Percentiles rank a stretch among this genome's conserved stretches.
Evolutionary conservation across 2,329 filamentous ascomycete genomes (phyloP).

Genomic region (Xylaria arbuscula): DNA sequence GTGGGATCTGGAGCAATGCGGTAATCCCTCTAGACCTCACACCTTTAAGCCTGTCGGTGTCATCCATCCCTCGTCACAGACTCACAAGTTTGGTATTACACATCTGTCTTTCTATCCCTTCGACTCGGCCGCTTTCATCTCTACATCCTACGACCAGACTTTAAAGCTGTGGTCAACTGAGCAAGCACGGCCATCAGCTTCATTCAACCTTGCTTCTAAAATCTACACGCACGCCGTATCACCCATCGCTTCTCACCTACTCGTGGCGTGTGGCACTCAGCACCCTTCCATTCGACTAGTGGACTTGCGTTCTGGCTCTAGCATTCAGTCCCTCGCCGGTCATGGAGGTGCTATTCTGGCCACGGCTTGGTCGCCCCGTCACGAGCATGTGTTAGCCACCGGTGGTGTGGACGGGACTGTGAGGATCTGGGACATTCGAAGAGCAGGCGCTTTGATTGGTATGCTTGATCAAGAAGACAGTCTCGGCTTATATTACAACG

Average conservation of each 20-base stretch:
- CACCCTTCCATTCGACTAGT: constrained; percentile 85
- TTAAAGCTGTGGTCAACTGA: constrained; percentile 80
- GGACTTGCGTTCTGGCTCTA: constrained; percentile 84
- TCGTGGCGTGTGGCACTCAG: constrained; percentile 90
- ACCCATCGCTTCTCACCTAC: constrained; percentile 74
- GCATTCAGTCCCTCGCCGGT: constrained; percentile 76
- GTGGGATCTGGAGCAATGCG: constrained; percentile 81
- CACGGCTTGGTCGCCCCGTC: constrained; percentile 82
- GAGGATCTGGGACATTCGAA: constrained; percentile 87
- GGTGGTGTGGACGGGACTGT: constrained; percentile 87
- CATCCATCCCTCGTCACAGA: constrained; percentile 57
- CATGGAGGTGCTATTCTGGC: constrained; percentile 75
- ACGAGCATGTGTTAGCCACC: constrained; percentile 83
- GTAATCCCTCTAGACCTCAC: constrained; percentile 57
- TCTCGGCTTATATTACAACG: constrained; percentile 68
- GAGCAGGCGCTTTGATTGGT: constrained; percentile 79
- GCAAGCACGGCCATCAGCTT: constrained; percentile 68
- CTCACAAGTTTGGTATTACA: constrained; percentile 78
- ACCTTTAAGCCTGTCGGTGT: constrained; percentile 66
- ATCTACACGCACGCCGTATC: constrained; percentile 84
- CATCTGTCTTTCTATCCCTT: constrained; percentile 83
- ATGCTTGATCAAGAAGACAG: constrained; percentile 87
- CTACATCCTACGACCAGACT: constrained; percentile 80
- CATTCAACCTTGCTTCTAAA: constrained; percentile 74
- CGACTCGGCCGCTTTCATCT: constrained; percentile 79